Evolutionary conservation across 371 early-diverging fungal species (phyloP).

Genomic region (Lichtheimia hyalospora): DNA sequence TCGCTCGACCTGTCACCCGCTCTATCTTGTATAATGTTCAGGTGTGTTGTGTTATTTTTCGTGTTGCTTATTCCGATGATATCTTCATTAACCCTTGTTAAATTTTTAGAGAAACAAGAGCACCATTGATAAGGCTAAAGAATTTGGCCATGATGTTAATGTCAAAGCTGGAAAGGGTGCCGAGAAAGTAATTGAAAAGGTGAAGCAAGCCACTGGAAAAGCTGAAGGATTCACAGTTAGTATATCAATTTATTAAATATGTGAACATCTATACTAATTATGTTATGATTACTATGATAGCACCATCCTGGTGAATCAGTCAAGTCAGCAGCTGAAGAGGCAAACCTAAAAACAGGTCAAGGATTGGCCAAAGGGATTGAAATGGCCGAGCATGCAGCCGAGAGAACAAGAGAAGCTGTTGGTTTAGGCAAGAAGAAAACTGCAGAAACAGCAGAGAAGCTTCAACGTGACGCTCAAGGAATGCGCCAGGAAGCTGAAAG

Average conservation of each 20-base stretch:
- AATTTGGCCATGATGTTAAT: constrained; percentile 14
- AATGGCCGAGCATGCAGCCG: constrained; percentile 11
- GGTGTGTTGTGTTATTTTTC: background rate
- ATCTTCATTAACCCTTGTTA: background rate
- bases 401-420: constrained; percentile 17
- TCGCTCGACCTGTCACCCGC: background rate
- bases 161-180: constrained; percentile 10
- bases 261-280: too few relatives aligned
- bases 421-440: constrained; percentile 14
- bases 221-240: background rate
- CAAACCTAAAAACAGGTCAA: constrained; percentile 8
- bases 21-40: background rate
- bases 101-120: background rate
- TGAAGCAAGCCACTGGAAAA: background rate
- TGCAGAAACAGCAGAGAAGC: background rate
- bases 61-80: background rate
- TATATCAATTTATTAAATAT: too few relatives aligned
- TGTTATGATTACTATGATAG: too few relatives aligned
- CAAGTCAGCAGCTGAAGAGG: constrained; percentile 2
- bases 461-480: background rate
- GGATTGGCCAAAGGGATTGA: constrained; percentile 9
- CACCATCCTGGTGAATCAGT: constrained; percentile 5
- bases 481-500: background rate
- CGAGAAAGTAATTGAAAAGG: constrained; percentile 12
- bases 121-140: constrained; percentile 16